A percentile compares a stretch with the other conserved stretches of the same genome.
These are phyloP conservation scores for Aspergillus puulaauensis DNA, from an alignment of 2,329 filamentous ascomycete species.

Conservation along the genomic window DNA sequence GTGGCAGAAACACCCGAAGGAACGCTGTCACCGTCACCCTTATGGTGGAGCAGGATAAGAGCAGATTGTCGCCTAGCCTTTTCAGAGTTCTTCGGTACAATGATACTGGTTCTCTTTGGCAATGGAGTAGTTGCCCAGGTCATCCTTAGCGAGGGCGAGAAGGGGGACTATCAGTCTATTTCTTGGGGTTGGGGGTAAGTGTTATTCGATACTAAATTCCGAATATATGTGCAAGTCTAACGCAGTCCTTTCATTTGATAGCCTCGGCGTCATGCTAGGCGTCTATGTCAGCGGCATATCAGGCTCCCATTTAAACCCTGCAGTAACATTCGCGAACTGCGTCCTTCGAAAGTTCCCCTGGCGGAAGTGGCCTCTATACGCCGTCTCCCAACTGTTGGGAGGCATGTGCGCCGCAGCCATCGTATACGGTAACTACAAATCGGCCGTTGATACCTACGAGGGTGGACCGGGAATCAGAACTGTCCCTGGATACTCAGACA, in stretches of 20 bases:
- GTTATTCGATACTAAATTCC: conserved; percentile 3
- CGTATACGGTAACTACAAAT: conserved; percentile 64
- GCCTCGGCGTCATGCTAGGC: conserved; percentile 67
- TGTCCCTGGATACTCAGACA: conserved; percentile 55
- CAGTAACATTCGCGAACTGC: conserved; percentile 69
- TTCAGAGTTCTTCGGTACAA: conserved; percentile 67
- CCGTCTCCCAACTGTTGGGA: conserved; percentile 64
- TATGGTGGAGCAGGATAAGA: conserved; percentile 57
- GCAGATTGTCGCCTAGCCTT: conserved; percentile 57
- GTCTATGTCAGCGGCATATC: conserved; percentile 61
- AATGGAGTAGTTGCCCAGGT: conserved; percentile 72
- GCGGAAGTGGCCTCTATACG: conserved; percentile 68
- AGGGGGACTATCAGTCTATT: conserved; percentile 53
- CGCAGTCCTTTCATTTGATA: conserved; percentile 22
- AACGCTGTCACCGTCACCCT: conserved; percentile 16
- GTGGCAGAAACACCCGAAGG: conserved; percentile 7
- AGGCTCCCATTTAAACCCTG: conserved; percentile 68
- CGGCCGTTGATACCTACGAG: conserved; percentile 64
- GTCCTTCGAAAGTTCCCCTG: conserved; percentile 68
- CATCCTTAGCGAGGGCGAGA: conserved; percentile 52
- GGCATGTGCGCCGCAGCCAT: conserved; percentile 63
- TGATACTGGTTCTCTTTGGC: conserved; percentile 68
- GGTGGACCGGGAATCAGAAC: conserved; percentile 60
- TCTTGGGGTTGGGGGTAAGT: conserved; percentile 51
- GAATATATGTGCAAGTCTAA: conserved; percentile 5